phyloP scores from a whole-genome alignment of 2,329 filamentous ascomycete species.

The Ophiocordyceps camponoti-floridani region DNA sequence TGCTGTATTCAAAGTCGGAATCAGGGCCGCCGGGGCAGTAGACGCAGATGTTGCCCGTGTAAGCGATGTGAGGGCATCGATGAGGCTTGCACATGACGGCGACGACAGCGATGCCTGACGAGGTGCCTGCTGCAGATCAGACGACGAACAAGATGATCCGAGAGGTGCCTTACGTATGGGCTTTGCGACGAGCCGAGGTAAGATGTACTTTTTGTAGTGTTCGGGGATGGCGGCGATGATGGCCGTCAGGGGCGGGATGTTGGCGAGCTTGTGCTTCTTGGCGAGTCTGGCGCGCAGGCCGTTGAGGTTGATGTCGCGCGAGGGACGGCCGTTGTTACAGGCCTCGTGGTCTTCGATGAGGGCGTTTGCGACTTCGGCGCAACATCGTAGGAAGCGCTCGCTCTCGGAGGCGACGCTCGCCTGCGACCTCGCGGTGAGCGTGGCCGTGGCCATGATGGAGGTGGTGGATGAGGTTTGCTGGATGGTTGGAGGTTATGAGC shows the following conservation, averaged over 20 bases:
- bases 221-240: constrained; percentile 98
- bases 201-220: constrained; percentile 97
- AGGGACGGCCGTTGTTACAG: constrained; percentile 53
- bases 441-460: constrained; percentile 26
- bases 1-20: constrained; percentile 97
- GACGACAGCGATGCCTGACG: constrained; percentile 92
- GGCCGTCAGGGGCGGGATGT: constrained; percentile 79
- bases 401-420: constrained; percentile 78
- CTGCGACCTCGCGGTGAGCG: constrained; percentile 48
- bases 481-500: neutral
- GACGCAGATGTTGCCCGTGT: constrained; percentile 97
- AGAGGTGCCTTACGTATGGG: constrained; percentile 49
- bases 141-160: neutral
- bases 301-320: constrained; percentile 87
- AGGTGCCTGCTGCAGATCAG: constrained; percentile 45
- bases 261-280: constrained; percentile 81
- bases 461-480: constrained; percentile 5
- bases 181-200: constrained; percentile 92
- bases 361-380: constrained; percentile 84
- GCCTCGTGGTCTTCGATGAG: constrained; percentile 90
- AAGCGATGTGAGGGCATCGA: constrained; percentile 91
- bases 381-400: constrained; percentile 84
- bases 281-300: constrained; percentile 68
- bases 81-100: constrained; percentile 99
- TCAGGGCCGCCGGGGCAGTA: constrained; percentile 96